These are phyloP conservation scores for Boletus rufocinnamomeus DNA, from an alignment of 768 basidiomycete genomes.

Conservation along the genomic window DNA sequence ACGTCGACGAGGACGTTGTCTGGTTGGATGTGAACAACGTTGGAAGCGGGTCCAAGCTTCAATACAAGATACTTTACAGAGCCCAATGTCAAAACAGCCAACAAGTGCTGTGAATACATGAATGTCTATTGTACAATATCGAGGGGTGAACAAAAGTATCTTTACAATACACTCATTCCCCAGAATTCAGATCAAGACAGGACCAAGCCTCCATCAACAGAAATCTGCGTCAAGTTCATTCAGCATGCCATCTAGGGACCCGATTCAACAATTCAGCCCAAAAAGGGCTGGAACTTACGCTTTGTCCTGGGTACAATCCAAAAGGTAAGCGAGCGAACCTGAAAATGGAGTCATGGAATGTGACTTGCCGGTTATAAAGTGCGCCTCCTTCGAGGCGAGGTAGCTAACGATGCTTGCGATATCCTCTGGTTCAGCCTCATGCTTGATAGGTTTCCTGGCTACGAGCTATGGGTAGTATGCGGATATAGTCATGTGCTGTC, in stretches of 20 bases:
- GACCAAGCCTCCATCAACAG: constrained; percentile 5
- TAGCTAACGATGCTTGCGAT: too few relatives aligned
- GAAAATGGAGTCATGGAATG: not conserved
- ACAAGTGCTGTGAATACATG: not conserved
- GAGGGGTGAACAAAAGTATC: not conserved
- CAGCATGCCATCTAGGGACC: not conserved
- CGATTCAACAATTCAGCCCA: not conserved
- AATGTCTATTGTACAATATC: not conserved
- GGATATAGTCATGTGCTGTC: too few relatives aligned
- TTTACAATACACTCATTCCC: not conserved
- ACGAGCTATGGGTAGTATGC: too few relatives aligned
- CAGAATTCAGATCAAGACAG: not conserved
- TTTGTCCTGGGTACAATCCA: constrained; percentile 4
- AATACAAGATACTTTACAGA: not conserved
- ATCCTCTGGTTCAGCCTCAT: too few relatives aligned
- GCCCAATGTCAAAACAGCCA: not conserved
- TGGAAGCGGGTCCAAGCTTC: not conserved
- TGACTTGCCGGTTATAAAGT: too few relatives aligned
- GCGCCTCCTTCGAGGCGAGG: too few relatives aligned
- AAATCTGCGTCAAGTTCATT: constrained; percentile 3
- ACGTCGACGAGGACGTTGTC: not conserved
- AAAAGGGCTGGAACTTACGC: constrained; percentile 4
- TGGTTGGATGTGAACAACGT: not conserved
- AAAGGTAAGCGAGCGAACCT: not conserved
- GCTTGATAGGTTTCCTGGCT: too few relatives aligned